A percentile compares a stretch with the other conserved stretches of the same genome.
These are phyloP conservation scores for Achaetomium macrosporum DNA, from an alignment of 2,329 filamentous ascomycete genomes.

Conservation along the genomic window DNA sequence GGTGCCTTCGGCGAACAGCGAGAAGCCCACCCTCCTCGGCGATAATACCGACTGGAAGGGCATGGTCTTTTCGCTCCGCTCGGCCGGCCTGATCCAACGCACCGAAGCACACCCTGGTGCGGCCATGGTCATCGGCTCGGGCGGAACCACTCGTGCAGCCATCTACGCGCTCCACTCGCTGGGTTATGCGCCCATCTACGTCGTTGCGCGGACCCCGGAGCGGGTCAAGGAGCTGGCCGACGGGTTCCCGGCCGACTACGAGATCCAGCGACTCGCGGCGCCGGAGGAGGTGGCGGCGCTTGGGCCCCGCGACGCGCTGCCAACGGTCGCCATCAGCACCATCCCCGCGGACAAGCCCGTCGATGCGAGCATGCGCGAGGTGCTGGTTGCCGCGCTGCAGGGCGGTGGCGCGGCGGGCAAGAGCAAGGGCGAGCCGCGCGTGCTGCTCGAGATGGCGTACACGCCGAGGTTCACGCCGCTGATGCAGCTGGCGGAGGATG, in stretches of 20 bases:
- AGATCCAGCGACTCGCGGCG: constrained; percentile 58
- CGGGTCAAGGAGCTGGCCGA: constrained; percentile 63
- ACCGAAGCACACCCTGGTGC: constrained; percentile 36
- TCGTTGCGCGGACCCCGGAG: constrained; percentile 68
- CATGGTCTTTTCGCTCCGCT: constrained; percentile 74
- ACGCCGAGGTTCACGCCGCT: constrained; percentile 77
- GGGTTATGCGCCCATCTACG: constrained; percentile 78
- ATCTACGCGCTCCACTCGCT: constrained; percentile 82
- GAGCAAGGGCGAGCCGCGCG: constrained; percentile 38
- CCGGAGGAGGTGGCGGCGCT: constrained; percentile 45
- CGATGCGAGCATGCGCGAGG: constrained; percentile 61
- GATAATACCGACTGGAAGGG: constrained; percentile 96
- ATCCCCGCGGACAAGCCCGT: constrained; percentile 86
- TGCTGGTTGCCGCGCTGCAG: constrained; percentile 52
- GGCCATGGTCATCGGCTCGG: constrained; percentile 81
- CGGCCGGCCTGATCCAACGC: constrained; percentile 52
- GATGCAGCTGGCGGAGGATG: constrained; percentile 74
- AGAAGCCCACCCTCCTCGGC: constrained; percentile 54
- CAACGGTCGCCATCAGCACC: constrained; percentile 75
- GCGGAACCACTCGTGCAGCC: constrained; percentile 86
- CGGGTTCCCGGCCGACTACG: constrained; percentile 68
- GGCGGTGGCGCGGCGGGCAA: constrained; percentile 24
- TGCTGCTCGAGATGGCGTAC: constrained; percentile 94
- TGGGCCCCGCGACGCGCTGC: constrained; percentile 41
- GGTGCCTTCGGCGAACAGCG: constrained; percentile 29